A percentile compares a stretch with the other conserved stretches of the same genome.
Evolutionary conservation across 2,329 filamentous ascomycete genomes (phyloP).

Genomic region (Trichoderma pleuroti): DNA sequence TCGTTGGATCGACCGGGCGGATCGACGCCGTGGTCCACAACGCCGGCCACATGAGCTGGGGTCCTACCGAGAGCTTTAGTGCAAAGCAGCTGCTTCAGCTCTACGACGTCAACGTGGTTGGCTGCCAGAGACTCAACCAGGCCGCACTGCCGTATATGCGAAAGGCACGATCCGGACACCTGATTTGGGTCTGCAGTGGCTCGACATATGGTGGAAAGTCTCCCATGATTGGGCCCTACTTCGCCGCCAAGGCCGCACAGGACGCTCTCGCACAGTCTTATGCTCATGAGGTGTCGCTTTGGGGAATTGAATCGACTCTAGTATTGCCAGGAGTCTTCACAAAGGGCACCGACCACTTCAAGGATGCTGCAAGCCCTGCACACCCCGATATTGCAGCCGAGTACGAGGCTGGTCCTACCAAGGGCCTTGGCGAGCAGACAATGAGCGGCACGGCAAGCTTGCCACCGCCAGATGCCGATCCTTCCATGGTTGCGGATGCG

Average conservation of each 20-base stretch:
- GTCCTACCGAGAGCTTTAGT: conserved; percentile 6
- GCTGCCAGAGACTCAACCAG: conserved; percentile 3
- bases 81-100: conserved; percentile 2
- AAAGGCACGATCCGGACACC: background rate
- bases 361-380: background rate
- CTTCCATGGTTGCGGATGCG: background rate
- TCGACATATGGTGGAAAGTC: conserved; percentile 12
- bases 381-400: background rate
- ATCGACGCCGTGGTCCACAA: conserved; percentile 14
- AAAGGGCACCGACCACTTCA: conserved; percentile 1
- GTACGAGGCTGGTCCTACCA: conserved; percentile 3
- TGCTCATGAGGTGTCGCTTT: background rate
- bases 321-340: conserved; percentile 5
- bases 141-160: conserved; percentile 4
- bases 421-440: background rate
- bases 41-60: conserved; percentile 8
- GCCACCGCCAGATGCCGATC: background rate
- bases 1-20: background rate
- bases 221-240: conserved; percentile 6
- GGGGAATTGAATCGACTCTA: conserved; percentile 4
- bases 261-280: background rate
- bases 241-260: conserved; percentile 10
- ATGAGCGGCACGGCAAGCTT: background rate
- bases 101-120: conserved; percentile 6
- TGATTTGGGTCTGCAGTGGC: conserved; percentile 7